Conservation (phyloP, 129 eudicot species). For the Solidago caesia region DNA sequence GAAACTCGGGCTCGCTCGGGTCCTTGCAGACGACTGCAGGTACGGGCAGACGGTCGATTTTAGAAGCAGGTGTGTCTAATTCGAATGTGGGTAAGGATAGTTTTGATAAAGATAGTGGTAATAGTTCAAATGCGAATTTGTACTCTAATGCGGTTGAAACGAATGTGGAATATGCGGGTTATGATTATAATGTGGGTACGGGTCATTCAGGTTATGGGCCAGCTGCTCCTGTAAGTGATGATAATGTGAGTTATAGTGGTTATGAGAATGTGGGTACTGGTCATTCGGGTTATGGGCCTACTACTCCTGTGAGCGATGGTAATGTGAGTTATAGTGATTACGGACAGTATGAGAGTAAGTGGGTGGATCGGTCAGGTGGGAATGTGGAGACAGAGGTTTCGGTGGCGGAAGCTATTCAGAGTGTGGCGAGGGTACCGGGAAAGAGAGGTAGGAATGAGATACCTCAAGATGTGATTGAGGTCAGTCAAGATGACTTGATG, state of each 20-base stretch:
- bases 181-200: slow-evolving; percentile 35
- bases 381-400: slow-evolving; percentile 35
- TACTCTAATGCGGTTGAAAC: slow-evolving; percentile 26
- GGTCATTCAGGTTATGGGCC: slow-evolving; percentile 25
- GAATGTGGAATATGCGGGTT: slow-evolving; percentile 33
- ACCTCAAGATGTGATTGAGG: slow-evolving; percentile 68
- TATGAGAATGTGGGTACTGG: slow-evolving; percentile 31
- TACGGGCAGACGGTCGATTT: slow-evolving; percentile 49
- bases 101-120: background rate
- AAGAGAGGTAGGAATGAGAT: slow-evolving; percentile 78
- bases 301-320: slow-evolving; percentile 12
- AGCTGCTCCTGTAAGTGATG: slow-evolving; percentile 13
- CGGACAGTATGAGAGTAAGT: slow-evolving; percentile 58
- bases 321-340: slow-evolving; percentile 29
- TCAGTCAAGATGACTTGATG: slow-evolving; percentile 91
- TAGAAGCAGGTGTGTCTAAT: slow-evolving; percentile 45
- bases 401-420: slow-evolving; percentile 26
- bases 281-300: slow-evolving; percentile 18
- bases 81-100: slow-evolving; percentile 17
- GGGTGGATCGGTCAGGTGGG: slow-evolving; percentile 49
- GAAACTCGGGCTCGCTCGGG: slow-evolving; percentile 59
- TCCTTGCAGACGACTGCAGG: slow-evolving; percentile 50
- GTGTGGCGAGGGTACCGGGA: slow-evolving; percentile 41
- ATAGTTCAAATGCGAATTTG: slow-evolving; percentile 13
- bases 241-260: slow-evolving; percentile 31